Base-by-base conservation (phyloP, 1,139 yeast species). In the Lodderomyces parapsilosis region DNA sequence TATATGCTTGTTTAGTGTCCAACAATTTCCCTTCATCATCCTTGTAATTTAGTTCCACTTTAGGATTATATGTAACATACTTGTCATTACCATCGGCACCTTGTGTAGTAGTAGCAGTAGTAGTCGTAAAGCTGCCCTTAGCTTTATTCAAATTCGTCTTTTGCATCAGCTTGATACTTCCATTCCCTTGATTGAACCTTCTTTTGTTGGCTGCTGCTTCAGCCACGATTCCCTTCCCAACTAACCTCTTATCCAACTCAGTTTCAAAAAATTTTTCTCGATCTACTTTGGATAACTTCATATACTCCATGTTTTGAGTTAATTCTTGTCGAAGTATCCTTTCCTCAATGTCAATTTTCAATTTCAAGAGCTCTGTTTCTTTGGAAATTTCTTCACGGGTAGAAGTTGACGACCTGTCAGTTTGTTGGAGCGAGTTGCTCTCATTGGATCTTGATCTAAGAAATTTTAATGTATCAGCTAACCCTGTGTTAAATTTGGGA, bases 1-100 rank as follows among this genome's bases (percentile, higher is more conserved):
- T 91, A 67, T 82, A 91, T 0, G 98, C 98, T 49, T 86, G 87
- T 59, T 86, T 89, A 2, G 83, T 74, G 37, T 73, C 68, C 41
- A 93, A 63, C 18, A 71, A 72, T 39, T 80, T 72, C 1, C 98
- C 98, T 5, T 68, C 59, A 34, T 83, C 87, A 60, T 91, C 96
- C 38, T 72, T 74, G 60, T 90, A 88, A 31, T 72, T 74, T 7
- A 91, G 58, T 18, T 74, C 68, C 17, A 91, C 78, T 5, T 76
- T 69, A 0, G 96, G 96, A 43, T 80, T 77, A 61, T 86, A 86
- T 41, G 68, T 55, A 19, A 62, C 60, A 36, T 41, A 39, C 22
- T 44, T 43, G 19, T 22, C 40, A 4, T 10, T 14, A 13, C 10
- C 24, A 28, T 18, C 13, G 4, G 8, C 14, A 27, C 15, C 8